Percentiles rank a stretch among this genome's conserved stretches.
phyloP scores from a whole-genome alignment of 345 rosid genomes.

The Carallia brachiata region DNA sequence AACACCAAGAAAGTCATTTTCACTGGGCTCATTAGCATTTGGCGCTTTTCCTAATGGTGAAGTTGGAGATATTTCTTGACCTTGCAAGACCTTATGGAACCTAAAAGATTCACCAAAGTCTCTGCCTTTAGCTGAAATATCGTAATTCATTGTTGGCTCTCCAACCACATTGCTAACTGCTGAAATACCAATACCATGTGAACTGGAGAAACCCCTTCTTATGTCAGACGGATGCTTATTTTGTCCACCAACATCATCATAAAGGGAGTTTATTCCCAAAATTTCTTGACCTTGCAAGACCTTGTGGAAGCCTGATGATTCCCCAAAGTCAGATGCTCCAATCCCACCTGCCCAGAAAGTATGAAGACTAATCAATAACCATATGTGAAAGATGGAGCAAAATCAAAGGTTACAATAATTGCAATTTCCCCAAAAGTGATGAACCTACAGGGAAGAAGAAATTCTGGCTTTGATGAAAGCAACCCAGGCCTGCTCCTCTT shows the following conservation, averaged over 20 bases:
- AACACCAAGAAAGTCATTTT: slow-evolving; percentile 41
- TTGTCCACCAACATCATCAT: slow-evolving; percentile 45
- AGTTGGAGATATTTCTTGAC: slow-evolving; percentile 85
- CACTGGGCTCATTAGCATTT: slow-evolving; percentile 30
- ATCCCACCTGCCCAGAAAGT: slow-evolving; percentile 53
- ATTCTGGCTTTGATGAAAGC: slow-evolving; percentile 63
- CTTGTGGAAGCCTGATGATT: slow-evolving; percentile 89
- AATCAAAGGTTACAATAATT: background rate
- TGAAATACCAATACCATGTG: slow-evolving; percentile 34
- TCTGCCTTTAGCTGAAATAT: slow-evolving; percentile 39
- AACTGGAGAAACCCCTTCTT: slow-evolving; percentile 39
- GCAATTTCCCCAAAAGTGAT: background rate
- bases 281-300: slow-evolving; percentile 99
- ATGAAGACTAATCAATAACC: background rate
- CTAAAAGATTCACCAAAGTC: slow-evolving; percentile 64
- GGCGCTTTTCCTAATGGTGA: slow-evolving; percentile 36
- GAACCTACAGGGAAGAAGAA: slow-evolving; percentile 64
- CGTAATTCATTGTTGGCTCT: slow-evolving; percentile 27
- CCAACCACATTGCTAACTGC: slow-evolving; percentile 26
- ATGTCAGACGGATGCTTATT: slow-evolving; percentile 36
- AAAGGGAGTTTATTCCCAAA: slow-evolving; percentile 54
- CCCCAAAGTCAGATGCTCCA: slow-evolving; percentile 82
- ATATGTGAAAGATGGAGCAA: background rate
- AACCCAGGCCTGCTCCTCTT: slow-evolving; percentile 83
- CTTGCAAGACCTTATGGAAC: slow-evolving; percentile 96